Conservation (phyloP, 306 rosid genomes). For the Abrus pulchellus region DNA sequence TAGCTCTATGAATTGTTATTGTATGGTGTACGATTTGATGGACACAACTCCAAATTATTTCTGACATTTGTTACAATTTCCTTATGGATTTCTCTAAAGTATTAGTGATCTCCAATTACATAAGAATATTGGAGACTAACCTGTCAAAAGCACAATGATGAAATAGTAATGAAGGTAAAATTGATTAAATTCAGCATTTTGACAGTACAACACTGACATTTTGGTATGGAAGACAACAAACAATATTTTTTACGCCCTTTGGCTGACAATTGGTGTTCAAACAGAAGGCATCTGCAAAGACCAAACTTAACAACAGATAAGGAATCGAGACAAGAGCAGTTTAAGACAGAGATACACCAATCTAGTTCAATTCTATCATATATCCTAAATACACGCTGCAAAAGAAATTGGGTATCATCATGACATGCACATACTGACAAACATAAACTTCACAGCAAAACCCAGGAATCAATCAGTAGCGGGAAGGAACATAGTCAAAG, state of each 20-base stretch:
- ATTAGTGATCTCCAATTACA: slow-evolving; percentile 3
- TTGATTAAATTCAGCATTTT: background rate
- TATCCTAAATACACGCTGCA: slow-evolving; percentile 12
- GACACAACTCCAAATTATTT: slow-evolving; percentile 13
- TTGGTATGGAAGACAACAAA: background rate
- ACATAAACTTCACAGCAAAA: background rate
- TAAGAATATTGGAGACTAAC: slow-evolving; percentile 1
- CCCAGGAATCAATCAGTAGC: background rate
- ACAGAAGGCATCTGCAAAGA: background rate
- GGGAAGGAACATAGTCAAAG: background rate
- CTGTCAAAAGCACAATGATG: background rate
- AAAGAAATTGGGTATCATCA: slow-evolving; percentile 32
- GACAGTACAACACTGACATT: background rate
- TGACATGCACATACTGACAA: slow-evolving; percentile 48
- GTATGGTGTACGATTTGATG: background rate
- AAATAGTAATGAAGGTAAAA: background rate
- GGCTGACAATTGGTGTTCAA: background rate
- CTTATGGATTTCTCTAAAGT: background rate
- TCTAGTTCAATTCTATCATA: background rate
- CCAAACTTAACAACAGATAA: slow-evolving; percentile 12
- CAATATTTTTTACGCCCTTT: background rate
- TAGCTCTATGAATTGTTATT: slow-evolving; percentile 16
- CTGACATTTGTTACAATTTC: background rate
- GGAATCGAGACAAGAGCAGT: background rate
- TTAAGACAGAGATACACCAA: background rate